Conservation (phyloP, 2,329 filamentous ascomycete species). For the Colletotrichum orchidophilum region DNA sequence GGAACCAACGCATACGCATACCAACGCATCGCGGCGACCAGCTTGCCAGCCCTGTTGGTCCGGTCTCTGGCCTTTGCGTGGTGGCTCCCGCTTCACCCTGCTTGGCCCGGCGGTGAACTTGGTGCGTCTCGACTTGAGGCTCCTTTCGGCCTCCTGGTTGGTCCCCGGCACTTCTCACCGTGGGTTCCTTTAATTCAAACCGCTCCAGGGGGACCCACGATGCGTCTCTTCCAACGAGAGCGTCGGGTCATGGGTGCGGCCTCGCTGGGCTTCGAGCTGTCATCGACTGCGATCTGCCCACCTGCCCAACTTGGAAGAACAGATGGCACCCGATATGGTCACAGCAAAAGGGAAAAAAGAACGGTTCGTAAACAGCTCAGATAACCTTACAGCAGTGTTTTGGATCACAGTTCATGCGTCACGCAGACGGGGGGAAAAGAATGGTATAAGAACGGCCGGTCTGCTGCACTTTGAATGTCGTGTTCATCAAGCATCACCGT, state of each 20-base stretch:
- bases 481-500: constrained; percentile 2
- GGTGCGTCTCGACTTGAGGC: constrained; percentile 18
- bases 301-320: background rate
- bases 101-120: background rate
- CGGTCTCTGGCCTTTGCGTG: background rate
- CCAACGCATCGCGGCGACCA: background rate
- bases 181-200: constrained; percentile 30
- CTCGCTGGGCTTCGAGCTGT: background rate
- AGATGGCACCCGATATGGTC: background rate
- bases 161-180: constrained; percentile 1
- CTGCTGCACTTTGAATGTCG: background rate
- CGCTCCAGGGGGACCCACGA: constrained; percentile 2
- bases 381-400: background rate
- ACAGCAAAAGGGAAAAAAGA: background rate
- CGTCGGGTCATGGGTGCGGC: background rate
- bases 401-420: background rate
- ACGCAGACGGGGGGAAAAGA: background rate
- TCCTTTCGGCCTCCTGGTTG: constrained; percentile 15
- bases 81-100: background rate
- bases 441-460: background rate
- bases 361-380: background rate
- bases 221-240: constrained; percentile 2
- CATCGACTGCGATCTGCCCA: background rate
- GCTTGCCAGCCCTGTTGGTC: background rate
- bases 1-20: background rate